phyloP scores from a whole-genome alignment of 139 green algal genomes.

The Auxenochlorella protothecoides region DNA sequence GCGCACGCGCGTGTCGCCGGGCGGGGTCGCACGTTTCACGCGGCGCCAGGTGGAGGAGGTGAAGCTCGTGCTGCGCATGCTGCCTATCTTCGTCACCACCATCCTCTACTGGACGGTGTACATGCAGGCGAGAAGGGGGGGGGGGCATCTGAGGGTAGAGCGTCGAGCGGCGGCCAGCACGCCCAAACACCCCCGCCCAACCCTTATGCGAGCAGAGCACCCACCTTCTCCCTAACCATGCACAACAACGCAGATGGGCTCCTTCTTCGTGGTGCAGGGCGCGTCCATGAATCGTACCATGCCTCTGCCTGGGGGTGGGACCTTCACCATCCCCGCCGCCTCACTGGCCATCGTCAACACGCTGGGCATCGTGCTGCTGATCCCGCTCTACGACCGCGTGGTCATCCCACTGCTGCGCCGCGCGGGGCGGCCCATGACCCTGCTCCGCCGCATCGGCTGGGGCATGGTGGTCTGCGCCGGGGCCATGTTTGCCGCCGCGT shows the following conservation, averaged over 20 bases:
- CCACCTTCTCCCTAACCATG: too few species aligned
- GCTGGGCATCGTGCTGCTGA: constrained; percentile 65
- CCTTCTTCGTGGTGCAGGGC: constrained; percentile 83
- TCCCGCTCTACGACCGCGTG: constrained; percentile 75
- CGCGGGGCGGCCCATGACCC: constrained; percentile 41
- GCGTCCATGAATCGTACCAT: constrained; percentile 59
- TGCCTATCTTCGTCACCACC: constrained; percentile 81
- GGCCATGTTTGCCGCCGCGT: constrained; percentile 62
- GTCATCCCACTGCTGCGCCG: constrained; percentile 51
- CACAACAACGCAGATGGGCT: constrained; percentile 60
- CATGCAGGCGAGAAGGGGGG: constrained; percentile 32
- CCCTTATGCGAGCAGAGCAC: too few species aligned
- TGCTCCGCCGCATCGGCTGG: constrained; percentile 74
- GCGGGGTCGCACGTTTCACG: constrained; percentile 25
- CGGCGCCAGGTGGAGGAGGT: constrained; percentile 78
- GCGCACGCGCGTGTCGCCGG: background rate
- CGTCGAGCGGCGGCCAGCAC: too few species aligned
- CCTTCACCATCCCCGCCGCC: constrained; percentile 65
- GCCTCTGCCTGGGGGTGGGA: constrained; percentile 5
- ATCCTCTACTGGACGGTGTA: constrained; percentile 91
- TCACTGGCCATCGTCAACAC: constrained; percentile 83
- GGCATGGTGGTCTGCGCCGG: constrained; percentile 61
- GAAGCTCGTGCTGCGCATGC: constrained; percentile 79
- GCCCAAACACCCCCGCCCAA: too few species aligned
- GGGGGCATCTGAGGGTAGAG: background rate